phyloP scores from a whole-genome alignment of 1,284 basidiomycete genomes.

The Paramarasmius palmivorus region DNA sequence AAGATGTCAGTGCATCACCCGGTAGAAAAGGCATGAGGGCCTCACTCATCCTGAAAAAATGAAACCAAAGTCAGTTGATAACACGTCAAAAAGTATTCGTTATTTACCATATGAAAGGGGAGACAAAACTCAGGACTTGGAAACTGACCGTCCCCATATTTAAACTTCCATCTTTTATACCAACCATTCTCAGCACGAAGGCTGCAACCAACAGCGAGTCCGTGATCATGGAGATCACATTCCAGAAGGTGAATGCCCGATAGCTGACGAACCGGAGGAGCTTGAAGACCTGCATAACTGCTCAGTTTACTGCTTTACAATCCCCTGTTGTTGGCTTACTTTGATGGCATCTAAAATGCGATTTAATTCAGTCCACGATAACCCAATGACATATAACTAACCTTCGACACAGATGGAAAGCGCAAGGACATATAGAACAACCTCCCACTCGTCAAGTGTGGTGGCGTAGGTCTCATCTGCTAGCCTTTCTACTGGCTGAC shows the following conservation, averaged over 20 bases:
- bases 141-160: constrained; percentile 73
- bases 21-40: constrained; percentile 16
- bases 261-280: constrained; percentile 67
- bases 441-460: constrained; percentile 76
- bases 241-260: constrained; percentile 84
- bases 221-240: constrained; percentile 68
- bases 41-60: constrained; percentile 72
- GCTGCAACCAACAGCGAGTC: constrained; percentile 73
- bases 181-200: constrained; percentile 72
- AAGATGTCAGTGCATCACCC: constrained; percentile 11
- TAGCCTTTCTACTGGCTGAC: constrained; percentile 68
- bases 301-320: background rate
- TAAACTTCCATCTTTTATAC: constrained; percentile 45
- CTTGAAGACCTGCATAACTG: constrained; percentile 54
- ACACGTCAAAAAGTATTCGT: constrained; percentile 1
- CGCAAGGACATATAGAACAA: constrained; percentile 74
- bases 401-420: constrained; percentile 81
- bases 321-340: constrained; percentile 34
- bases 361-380: background rate
- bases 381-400: constrained; percentile 24
- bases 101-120: constrained; percentile 82
- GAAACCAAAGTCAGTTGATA: constrained; percentile 2
- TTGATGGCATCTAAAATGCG: constrained; percentile 59
- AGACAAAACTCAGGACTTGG: constrained; percentile 83
- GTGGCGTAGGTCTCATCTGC: constrained; percentile 41